Percentiles rank a stretch among this genome's conserved stretches.
These are phyloP conservation scores for Coniferiporia weirii DNA, from an alignment of 1,284 basidiomycete species.

Conservation along the genomic window DNA sequence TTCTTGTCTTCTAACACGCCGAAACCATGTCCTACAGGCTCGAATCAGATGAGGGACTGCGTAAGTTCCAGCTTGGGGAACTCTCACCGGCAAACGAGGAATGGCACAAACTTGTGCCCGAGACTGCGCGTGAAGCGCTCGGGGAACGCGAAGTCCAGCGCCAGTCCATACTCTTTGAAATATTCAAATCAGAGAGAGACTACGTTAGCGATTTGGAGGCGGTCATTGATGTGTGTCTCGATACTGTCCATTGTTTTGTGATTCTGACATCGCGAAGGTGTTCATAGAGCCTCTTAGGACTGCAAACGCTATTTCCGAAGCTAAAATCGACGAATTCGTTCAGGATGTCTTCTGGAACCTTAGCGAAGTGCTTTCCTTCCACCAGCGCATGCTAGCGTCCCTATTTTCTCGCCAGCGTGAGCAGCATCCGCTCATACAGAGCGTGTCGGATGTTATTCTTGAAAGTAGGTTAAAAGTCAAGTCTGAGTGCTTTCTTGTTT, in stretches of 20 bases:
- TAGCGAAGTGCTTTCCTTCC: constrained; percentile 53
- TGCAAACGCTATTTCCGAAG: constrained; percentile 47
- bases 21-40: constrained; percentile 34
- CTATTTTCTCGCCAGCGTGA: constrained; percentile 71
- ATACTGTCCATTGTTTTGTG: background rate
- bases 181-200: constrained; percentile 76
- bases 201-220: constrained; percentile 72
- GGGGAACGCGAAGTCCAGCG: constrained; percentile 69
- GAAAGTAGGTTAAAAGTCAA: constrained; percentile 43
- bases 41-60: constrained; percentile 58
- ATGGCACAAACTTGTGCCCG: constrained; percentile 73
- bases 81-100: constrained; percentile 60
- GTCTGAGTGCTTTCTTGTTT: constrained; percentile 12
- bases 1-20: background rate
- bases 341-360: constrained; percentile 74
- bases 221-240: constrained; percentile 50
- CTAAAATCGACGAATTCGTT: constrained; percentile 53
- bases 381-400: constrained; percentile 58
- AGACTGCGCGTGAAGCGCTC: constrained; percentile 59
- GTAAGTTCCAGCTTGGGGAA: constrained; percentile 57
- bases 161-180: constrained; percentile 77
- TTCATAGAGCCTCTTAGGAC: constrained; percentile 59
- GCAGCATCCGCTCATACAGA: constrained; percentile 75
- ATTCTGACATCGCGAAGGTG: constrained; percentile 38
- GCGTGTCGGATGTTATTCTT: constrained; percentile 72